Base-by-base conservation (phyloP, 2,329 filamentous ascomycete species). In the Trichoderma asperellum region DNA sequence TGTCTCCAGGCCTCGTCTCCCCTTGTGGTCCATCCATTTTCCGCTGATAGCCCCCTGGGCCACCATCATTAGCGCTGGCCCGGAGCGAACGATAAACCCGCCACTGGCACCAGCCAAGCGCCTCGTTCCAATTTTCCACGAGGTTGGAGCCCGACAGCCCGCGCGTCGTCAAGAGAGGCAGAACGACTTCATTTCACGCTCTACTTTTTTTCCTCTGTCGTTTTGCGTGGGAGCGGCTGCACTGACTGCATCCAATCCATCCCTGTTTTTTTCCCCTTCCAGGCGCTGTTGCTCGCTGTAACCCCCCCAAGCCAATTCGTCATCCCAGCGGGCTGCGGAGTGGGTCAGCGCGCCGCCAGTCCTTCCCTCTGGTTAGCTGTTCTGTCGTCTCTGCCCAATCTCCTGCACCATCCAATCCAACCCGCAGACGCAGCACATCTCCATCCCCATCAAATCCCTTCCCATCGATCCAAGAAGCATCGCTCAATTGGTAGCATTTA, bases 401-500 rank as follows among this genome's bases (percentile, higher is more conserved):
- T 65, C 35, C 69, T 70, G 69, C 65, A 64, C 57, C 65, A 56
- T 66, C 61, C 52, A 55, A 34, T 65, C 68, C 27, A 49, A 43
- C 58, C 68, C n/a, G 21, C 47, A 49, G 63, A 40, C 43, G 49
- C 61, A 52, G 35, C 47, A 64, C 43, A 29, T 37, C 60, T 27
- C 49, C 43, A 53, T 52, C 60, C 18, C 35, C 68, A 35, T 57
- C 68, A 43, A 40, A 32, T 43, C 32, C 47, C 37, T 35, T 57
- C n/a, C 67, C 49, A n/a, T 63, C 66, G 59, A 68, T 10, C 37
- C 59, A 57, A 34, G 43, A 52, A 69, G 60, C 68, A 71, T 71
- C 57, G 70, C 70, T 69, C 70, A 66, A 71, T 71, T 65, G 67
- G 61, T 71, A 71, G 67, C 70, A 66, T 66, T 69, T 71, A 71